Conservation (phyloP, 345 rosid species). For the Arabidopsis arenosa region DNA sequence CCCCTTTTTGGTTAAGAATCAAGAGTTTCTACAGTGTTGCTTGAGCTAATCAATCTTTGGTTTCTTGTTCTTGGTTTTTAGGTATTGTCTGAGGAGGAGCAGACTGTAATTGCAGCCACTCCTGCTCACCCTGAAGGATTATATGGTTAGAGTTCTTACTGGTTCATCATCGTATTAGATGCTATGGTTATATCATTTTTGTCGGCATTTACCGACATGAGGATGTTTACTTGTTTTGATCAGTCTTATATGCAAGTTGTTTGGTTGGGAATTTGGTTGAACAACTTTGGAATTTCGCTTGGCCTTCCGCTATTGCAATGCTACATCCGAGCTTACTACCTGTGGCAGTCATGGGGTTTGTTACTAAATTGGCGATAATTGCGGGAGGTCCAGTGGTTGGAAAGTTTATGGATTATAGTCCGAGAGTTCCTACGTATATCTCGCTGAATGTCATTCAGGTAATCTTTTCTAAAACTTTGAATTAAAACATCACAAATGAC, state of each 20-base stretch:
- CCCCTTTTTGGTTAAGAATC: not conserved
- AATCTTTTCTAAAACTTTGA: not conserved
- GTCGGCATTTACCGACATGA: not conserved
- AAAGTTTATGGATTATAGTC: slow-evolving; percentile 86
- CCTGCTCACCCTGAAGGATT: slow-evolving; percentile 92
- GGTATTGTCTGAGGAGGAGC: slow-evolving; percentile 93
- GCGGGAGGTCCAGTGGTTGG: slow-evolving; percentile 91
- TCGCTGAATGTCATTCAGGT: slow-evolving; percentile 79
- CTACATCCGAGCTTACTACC: slow-evolving; percentile 95
- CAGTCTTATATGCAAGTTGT: slow-evolving; percentile 70
- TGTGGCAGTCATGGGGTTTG: slow-evolving; percentile 87
- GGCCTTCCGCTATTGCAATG: slow-evolving; percentile 96
- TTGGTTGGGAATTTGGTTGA: slow-evolving; percentile 88
- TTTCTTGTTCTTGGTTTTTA: slow-evolving; percentile 37
- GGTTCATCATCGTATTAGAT: not conserved
- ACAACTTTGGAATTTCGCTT: slow-evolving; percentile 91
- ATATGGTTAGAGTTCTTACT: slow-evolving; percentile 58
- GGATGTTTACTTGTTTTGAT: slow-evolving; percentile 1
- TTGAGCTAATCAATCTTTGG: not conserved
- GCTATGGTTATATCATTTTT: not conserved
- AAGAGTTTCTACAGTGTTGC: not conserved
- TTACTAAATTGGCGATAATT: slow-evolving; percentile 75
- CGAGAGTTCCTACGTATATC: slow-evolving; percentile 82
- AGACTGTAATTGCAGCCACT: slow-evolving; percentile 84
- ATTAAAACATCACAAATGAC: not conserved